Percentiles rank a stretch among this genome's conserved stretches.
Evolutionary conservation across 768 basidiomycete genomes (phyloP).

Genomic region (Serendipita sp.): DNA sequence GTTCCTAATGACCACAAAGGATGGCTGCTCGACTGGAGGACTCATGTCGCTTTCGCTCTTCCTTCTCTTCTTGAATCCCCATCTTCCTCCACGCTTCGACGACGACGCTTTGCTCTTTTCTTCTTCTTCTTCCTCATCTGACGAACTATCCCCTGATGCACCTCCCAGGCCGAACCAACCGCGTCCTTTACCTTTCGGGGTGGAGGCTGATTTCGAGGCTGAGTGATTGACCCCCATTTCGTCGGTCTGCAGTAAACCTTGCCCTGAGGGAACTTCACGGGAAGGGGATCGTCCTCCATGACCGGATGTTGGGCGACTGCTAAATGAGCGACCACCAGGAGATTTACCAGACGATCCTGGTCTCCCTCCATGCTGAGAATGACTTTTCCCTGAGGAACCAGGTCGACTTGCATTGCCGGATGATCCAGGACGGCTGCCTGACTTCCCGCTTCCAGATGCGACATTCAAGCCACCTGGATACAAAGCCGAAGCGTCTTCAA

Average conservation of each 20-base stretch:
- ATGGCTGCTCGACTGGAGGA: neutral
- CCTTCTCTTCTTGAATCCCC: constrained; percentile 1
- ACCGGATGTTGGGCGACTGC: neutral
- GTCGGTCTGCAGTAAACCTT: neutral
- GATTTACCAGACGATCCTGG: neutral
- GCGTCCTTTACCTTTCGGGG: neutral
- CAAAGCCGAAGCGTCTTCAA: constrained; percentile 39
- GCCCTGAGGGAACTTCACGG: neutral
- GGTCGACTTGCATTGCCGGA: neutral
- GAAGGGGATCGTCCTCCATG: neutral
- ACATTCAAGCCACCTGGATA: neutral
- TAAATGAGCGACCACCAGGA: neutral
- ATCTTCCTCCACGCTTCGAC: neutral
- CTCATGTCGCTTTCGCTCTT: constrained; percentile 5
- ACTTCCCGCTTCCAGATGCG: neutral
- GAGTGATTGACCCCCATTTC: neutral
- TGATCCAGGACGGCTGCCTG: neutral
- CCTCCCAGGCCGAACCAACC: neutral
- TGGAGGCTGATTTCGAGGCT: neutral
- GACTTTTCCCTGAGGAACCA: neutral
- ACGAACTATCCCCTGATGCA: neutral
- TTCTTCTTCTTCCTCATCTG: constrained; percentile 1
- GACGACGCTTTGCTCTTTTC: neutral
- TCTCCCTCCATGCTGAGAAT: neutral
- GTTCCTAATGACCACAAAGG: constrained; percentile 4